These are phyloP conservation scores for Cerioporus squamosus DNA, from an alignment of 1,284 basidiomycete genomes.

Conservation along the genomic window DNA sequence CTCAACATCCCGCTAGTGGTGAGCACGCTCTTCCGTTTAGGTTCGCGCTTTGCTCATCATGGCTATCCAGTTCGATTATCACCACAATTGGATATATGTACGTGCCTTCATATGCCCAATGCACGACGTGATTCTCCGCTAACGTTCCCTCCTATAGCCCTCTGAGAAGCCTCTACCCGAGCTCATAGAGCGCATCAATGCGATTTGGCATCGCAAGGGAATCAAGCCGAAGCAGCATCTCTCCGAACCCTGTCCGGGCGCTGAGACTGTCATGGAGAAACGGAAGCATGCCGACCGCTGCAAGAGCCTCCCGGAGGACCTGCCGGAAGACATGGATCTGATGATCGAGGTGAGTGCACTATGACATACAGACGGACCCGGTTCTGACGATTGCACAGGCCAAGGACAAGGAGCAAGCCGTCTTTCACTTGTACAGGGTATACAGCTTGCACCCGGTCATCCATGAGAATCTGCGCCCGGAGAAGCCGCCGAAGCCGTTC, in stretches of 20 bases:
- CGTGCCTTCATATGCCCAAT: conserved; percentile 7
- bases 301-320: conserved; percentile 62
- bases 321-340: conserved; percentile 62
- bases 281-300: conserved; percentile 88
- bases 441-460: conserved; percentile 74
- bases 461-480: conserved; percentile 49
- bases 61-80: conserved; percentile 58
- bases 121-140: conserved; percentile 1
- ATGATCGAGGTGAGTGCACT: conserved; percentile 78
- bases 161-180: conserved; percentile 56
- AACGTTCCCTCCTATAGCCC: conserved; percentile 39
- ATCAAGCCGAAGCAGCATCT: conserved; percentile 91
- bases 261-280: conserved; percentile 78
- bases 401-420: conserved; percentile 93
- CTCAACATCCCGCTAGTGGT: conserved; percentile 81
- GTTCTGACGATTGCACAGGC: conserved; percentile 44
- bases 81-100: conserved; percentile 75
- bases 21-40: not conserved
- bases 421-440: conserved; percentile 82
- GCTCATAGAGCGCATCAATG: conserved; percentile 74
- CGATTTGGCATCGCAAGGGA: conserved; percentile 75
- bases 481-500: conserved; percentile 45
- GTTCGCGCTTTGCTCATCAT: no score
- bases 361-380: not conserved
- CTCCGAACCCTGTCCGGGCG: conserved; percentile 79